Conservation (phyloP, 192 early-diverging fungal species). For the Podila clonocystis region DNA sequence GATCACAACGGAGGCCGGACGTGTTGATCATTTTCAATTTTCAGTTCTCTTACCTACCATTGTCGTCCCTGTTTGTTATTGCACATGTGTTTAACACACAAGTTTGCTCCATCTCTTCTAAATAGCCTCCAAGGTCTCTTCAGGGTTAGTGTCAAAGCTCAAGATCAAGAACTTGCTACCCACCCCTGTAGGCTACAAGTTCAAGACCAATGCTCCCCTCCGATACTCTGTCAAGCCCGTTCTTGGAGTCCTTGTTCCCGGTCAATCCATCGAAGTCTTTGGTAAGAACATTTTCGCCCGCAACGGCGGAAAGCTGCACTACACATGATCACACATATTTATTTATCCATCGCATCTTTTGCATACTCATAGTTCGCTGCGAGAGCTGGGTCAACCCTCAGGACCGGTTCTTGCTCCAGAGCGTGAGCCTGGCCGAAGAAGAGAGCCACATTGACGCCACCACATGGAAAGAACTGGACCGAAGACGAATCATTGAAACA, state of each 20-base stretch:
- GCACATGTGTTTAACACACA: not conserved
- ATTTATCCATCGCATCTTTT: not conserved
- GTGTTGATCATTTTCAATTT: too few species aligned
- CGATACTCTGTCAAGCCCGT: slow-evolving; percentile 58
- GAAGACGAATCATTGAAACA: slow-evolving; percentile 47
- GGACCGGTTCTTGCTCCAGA: slow-evolving; percentile 57
- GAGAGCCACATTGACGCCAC: slow-evolving; percentile 48
- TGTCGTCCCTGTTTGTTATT: not conserved
- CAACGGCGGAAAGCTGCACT: not conserved
- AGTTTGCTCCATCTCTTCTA: not conserved
- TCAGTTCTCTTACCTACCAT: not conserved
- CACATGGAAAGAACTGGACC: slow-evolving; percentile 52
- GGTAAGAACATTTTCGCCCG: slow-evolving; percentile 25
- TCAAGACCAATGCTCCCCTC: slow-evolving; percentile 57
- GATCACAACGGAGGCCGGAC: not conserved
- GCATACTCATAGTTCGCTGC: slow-evolving; percentile 41
- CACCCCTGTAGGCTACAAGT: slow-evolving; percentile 55
- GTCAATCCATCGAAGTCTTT: slow-evolving; percentile 55
- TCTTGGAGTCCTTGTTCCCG: slow-evolving; percentile 49
- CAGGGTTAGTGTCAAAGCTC: slow-evolving; percentile 53
- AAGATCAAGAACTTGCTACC: slow-evolving; percentile 45
- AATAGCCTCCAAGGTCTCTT: slow-evolving; percentile 50
- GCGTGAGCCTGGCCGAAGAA: slow-evolving; percentile 33
- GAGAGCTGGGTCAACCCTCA: slow-evolving; percentile 55
- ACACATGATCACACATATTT: not conserved